Evolutionary conservation across 768 basidiomycete genomes (phyloP).

Genomic region (Boletus vinaceobasis): DNA sequence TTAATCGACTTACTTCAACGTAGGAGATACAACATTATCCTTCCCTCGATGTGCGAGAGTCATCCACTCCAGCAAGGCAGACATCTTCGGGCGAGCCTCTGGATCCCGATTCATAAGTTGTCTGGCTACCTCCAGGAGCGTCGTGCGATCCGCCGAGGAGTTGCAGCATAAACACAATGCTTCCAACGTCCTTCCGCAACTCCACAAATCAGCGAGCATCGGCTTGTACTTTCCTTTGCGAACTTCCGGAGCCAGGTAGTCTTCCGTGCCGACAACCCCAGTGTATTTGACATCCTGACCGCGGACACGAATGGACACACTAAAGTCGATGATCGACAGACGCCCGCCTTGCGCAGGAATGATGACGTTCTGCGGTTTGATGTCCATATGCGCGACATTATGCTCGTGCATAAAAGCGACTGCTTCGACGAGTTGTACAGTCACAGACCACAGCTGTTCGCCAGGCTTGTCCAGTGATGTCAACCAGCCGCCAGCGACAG

Average conservation of each 20-base stretch:
- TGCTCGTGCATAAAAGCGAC: constrained; percentile 14
- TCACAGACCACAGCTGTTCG: not conserved
- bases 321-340: constrained; percentile 1
- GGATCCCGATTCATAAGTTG: not conserved
- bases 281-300: no score
- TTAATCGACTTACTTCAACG: no score
- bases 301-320: not conserved
- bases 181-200: not conserved
- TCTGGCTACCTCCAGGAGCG: not conserved
- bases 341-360: no score
- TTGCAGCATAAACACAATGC: no score
- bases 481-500: not conserved
- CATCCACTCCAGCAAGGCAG: not conserved
- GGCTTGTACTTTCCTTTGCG: not conserved
- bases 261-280: no score
- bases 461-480: not conserved
- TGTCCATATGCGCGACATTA: constrained; percentile 10
- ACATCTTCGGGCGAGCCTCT: not conserved
- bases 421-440: not conserved
- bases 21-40: no score
- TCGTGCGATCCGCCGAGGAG: no score
- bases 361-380: not conserved
- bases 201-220: not conserved
- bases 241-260: no score
- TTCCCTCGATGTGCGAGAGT: not conserved